Evolutionary conservation across 2,329 filamentous ascomycete species (phyloP).

Genomic region (Gnomoniopsis smithogilvyi): DNA sequence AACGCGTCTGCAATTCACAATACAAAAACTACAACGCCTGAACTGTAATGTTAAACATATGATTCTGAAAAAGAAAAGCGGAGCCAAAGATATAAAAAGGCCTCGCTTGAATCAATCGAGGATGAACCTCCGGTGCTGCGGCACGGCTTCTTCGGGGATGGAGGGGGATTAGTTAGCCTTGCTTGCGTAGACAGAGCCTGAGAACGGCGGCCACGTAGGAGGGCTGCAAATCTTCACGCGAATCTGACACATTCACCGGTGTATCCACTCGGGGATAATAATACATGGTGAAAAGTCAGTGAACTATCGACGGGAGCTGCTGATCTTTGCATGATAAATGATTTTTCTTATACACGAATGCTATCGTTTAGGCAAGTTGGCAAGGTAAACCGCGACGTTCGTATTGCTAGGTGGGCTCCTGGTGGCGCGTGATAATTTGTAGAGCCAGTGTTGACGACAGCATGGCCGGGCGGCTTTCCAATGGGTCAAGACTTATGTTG

Average conservation of each 20-base stretch:
- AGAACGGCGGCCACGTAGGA: background rate
- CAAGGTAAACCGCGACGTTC: background rate
- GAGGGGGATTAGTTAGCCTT: too few relatives aligned
- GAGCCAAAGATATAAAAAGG: slow-evolving; percentile 14
- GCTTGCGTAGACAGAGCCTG: too few relatives aligned
- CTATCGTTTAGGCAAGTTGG: background rate
- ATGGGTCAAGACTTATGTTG: too few relatives aligned
- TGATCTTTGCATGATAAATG: background rate
- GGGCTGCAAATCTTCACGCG: background rate
- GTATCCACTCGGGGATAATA: background rate
- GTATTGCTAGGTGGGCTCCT: background rate
- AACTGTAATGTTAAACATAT: too few relatives aligned
- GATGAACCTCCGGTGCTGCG: too few relatives aligned
- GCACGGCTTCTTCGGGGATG: too few relatives aligned
- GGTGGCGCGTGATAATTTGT: too few relatives aligned
- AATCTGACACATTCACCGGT: background rate
- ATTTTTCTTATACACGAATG: background rate
- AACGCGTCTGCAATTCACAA: background rate
- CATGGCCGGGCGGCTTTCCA: too few relatives aligned
- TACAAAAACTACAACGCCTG: background rate
- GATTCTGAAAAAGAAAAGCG: background rate
- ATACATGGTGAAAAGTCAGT: background rate
- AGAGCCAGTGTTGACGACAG: too few relatives aligned
- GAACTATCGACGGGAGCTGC: background rate
- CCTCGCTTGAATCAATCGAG: background rate